Base-by-base conservation (phyloP, 2,329 filamentous ascomycete species). In the Ascochyta fabae region DNA sequence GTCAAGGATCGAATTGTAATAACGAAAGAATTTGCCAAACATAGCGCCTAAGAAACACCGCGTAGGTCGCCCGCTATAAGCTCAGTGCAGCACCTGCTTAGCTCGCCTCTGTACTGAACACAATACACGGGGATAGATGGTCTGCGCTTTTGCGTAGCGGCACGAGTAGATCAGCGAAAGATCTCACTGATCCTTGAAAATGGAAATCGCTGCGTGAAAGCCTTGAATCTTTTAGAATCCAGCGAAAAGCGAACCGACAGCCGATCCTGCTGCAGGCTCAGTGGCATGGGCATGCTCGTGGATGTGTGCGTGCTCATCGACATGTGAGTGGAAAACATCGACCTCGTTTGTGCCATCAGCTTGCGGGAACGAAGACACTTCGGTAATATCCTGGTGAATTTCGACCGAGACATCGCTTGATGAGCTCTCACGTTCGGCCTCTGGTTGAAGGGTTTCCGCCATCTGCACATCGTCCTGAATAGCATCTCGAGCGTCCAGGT, bases 321-420 rank as follows among this genome's bases (percentile, higher is more conserved):
- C 24, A n/a, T 46, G 52, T 24, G 40, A n/a, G 7, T 42, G n/a
- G 15, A 41, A 40, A 16, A 41, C 29, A 8, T 42, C 16, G 8
- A 55, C 35, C 29, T 55, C 41, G 4, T 36, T 48, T 13, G 52
- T 26, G 41, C 52, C 52, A 36, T 55, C 35, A 9, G 31, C n/a
- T 29, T 55, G 52, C 2, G 52, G 46, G 33, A 46, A 29, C 8
- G 46, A 35, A 31, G 35, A 29, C 2, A 50, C 24, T 16, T 42
- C 46, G 16, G 52, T 55, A 12, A 55, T 38, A 7, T 55, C 46
- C 29, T 41, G 8, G 13, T 49, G 41, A 4, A 55, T 22, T n/a
- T 55, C 35, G 13, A 55, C 24, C 9, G 41, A 55, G 15, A 19
- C 34, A 27, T 33, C 19, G 7, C 41, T 42, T 1, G 52, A 19